A percentile compares a stretch with the other conserved stretches of the same genome.
phyloP scores from a whole-genome alignment of 1,284 basidiomycete genomes.

The Testicularia cyperi region DNA sequence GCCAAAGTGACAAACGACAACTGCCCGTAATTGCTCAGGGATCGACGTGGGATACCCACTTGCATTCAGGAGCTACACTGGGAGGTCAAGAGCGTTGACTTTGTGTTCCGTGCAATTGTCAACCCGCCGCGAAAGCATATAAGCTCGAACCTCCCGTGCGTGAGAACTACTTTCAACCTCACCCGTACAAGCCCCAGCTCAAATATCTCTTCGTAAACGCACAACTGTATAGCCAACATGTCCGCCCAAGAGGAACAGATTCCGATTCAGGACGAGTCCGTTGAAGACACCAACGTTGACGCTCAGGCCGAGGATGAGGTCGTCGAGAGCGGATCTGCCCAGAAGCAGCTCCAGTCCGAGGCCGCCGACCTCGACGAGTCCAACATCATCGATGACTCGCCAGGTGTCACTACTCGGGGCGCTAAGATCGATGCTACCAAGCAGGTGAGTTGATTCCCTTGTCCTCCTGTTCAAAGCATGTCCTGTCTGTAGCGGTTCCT shows the following conservation, averaged over 20 bases:
- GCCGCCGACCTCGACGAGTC: conserved; percentile 28
- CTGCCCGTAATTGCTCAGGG: too few species aligned
- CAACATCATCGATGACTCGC: conserved; percentile 46
- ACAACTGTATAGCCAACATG: conserved; percentile 7
- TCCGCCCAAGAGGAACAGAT: conserved; percentile 34
- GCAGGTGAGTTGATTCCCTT: conserved; percentile 19
- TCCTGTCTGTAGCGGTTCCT: neutral
- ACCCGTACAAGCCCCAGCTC: neutral
- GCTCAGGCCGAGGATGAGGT: conserved; percentile 37
- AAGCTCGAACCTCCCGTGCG: too few species aligned
- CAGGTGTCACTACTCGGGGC: conserved; percentile 35
- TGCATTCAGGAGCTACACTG: too few species aligned
- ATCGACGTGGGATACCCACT: too few species aligned
- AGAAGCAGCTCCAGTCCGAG: conserved; percentile 29
- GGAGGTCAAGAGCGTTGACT: too few species aligned
- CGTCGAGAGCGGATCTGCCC: conserved; percentile 13
- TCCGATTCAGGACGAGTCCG: conserved; percentile 32
- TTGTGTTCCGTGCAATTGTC: too few species aligned
- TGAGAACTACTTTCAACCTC: too few species aligned
- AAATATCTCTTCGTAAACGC: neutral
- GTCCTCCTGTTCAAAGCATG: neutral
- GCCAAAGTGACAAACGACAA: too few species aligned
- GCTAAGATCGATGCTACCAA: conserved; percentile 40
- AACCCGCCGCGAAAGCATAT: too few species aligned
- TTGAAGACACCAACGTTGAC: conserved; percentile 36